Evolutionary conservation across 495 filamentous ascomycete genomes (phyloP), one percentile per base, ranked within the genome.

Genomic region (Aspergillus indologenus): DNA sequence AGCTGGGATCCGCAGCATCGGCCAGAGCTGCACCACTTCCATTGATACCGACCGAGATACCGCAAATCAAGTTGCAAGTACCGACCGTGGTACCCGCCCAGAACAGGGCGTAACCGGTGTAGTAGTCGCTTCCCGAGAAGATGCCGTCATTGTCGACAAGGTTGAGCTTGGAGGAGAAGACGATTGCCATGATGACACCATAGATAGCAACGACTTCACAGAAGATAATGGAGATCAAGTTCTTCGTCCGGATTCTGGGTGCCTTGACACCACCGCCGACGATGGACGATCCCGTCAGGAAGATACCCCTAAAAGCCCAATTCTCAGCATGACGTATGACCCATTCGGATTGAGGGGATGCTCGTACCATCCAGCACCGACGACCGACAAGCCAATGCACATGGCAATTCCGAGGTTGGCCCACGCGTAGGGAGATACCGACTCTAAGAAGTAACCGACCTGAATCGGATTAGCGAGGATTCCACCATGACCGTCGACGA

Each of bases 141-240:
- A 89, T 64, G 14, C 70, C 75, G 2, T 82, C 80, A 7, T 68
- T 71, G 21, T 74, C 57, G 22, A 90, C 76, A 17, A 71, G 57
- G 62, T 83, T 82, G 57, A 99, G 73, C 69, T 96, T 94, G 29
- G 92, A 79, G 42, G 92, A 95, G 79, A 96, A 97, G 47, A 99
- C 87, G 71, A 99, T 99, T 60, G 93, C 87, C 90, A 98, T 98
- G 76, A 99, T 99, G 66, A 99, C 92, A 66, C 95, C 95, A 81
- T 99, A 99, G 72, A 99, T 99, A 68, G 95, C 95, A 61, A 99
- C 95, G 63, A 98, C 95, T 77, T 99, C 95, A 79, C 95, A 99
- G 83, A 99, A 99, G 79, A 99, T 97, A 79, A 99, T 98, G 64
- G 95, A 98, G 70, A 99, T 96, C 59, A 99, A 73, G 77, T 98